Base-by-base conservation (phyloP, 345 rosid species). In the Hibiscus trionum region DNA sequence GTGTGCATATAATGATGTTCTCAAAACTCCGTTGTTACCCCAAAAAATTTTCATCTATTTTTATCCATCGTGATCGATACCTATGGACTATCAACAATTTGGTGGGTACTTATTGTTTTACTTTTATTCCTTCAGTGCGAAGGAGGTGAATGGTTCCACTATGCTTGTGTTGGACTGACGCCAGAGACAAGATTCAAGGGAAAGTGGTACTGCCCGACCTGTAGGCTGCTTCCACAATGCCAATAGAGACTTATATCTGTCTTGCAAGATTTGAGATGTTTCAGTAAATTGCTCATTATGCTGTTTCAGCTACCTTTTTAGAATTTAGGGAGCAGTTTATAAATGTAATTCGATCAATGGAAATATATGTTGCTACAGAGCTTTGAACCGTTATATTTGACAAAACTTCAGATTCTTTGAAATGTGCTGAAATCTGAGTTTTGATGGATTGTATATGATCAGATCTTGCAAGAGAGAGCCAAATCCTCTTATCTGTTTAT, bases 131-230 rank as follows among this genome's bases (percentile, higher is more conserved):
- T 75, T 53, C 84, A 93, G 99, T 95, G 99, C 81, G 93, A 88
- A 81, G 99, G 99, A 83, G 99, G 99, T 60, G 99, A 95, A 77
- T 93, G 99, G 99, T 95, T 95, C 85, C 99, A 93, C 69, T 95
- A 95, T 71, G n/a, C 91, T 1, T 95, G 99, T 33, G 99, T 95
- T 55, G 99, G 99, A 65, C 86, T 95, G 75, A 90, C 97, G 16
- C 94, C 98, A 0, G 98, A 95, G 84, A 95, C 97, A 46, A 85
- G 99, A 82, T 95, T 95, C 82, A 92, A 86, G 85, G 99, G 97
- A 60, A 95, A 95, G 77, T 95, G 99, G 99, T 95, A 87, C 73
- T 95, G 99, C 80, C 98, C 98, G 35, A 93, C 99, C 60, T 95
- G 99, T 84, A 89, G 83, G 74, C 19, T 75, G 64, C 86, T 81